Percentiles rank a stretch among this genome's conserved stretches.
phyloP scores from a whole-genome alignment of 768 basidiomycete species.

The Phlegmacium glaucopus region DNA sequence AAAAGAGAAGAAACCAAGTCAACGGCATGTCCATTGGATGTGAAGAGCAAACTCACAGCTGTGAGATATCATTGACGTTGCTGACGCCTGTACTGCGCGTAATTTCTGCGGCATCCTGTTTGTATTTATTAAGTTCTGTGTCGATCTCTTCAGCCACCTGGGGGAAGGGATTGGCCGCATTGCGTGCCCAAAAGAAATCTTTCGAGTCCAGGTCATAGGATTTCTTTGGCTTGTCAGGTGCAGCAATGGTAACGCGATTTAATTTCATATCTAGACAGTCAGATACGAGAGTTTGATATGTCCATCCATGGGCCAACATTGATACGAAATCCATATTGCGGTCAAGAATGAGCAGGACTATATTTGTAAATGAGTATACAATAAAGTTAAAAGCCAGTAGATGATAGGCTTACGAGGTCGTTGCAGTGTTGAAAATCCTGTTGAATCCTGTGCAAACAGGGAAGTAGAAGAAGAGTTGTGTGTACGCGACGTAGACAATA shows the following conservation, averaged over 20 bases:
- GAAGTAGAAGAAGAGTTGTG: slow-evolving; percentile 45
- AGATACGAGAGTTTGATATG: slow-evolving; percentile 96
- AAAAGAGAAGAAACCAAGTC: background rate
- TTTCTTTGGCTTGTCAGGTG: slow-evolving; percentile 62
- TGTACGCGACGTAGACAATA: slow-evolving; percentile 66
- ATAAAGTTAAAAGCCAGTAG: slow-evolving; percentile 3
- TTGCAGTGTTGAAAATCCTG: slow-evolving; percentile 82
- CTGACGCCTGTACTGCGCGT: slow-evolving; percentile 95
- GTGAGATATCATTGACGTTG: slow-evolving; percentile 92
- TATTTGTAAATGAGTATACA: background rate
- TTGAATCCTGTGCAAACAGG: slow-evolving; percentile 76
- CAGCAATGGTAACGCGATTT: slow-evolving; percentile 85
- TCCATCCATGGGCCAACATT: slow-evolving; percentile 96
- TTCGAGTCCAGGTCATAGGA: slow-evolving; percentile 97
- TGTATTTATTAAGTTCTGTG: slow-evolving; percentile 84
- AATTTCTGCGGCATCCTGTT: slow-evolving; percentile 95
- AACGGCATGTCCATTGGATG: background rate
- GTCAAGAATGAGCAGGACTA: slow-evolving; percentile 92
- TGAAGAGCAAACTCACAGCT: slow-evolving; percentile 58
- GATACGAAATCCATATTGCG: slow-evolving; percentile 93
- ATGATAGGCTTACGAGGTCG: slow-evolving; percentile 64
- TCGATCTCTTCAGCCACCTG: slow-evolving; percentile 99
- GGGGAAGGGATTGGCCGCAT: slow-evolving; percentile 95
- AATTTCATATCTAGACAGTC: slow-evolving; percentile 97
- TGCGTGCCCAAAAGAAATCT: slow-evolving; percentile 99